Percentiles rank a stretch among this genome's conserved stretches.
These are phyloP conservation scores for Blepharisma japonicum DNA, from an alignment of 73 alveolate species.

Conservation along the genomic window DNA sequence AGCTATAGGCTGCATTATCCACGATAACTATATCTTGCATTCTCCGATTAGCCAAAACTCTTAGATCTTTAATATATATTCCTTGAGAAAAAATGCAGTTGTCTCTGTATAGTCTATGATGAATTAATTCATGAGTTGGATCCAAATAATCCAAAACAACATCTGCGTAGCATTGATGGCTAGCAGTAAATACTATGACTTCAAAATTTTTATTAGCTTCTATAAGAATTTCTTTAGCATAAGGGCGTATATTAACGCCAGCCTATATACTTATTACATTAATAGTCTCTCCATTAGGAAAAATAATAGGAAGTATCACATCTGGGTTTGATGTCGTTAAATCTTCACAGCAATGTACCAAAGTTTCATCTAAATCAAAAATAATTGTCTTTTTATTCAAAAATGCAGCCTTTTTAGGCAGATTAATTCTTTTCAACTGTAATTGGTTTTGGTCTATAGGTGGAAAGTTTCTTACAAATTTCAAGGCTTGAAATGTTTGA, in stretches of 20 bases:
- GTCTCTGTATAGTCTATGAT: conserved; percentile 70
- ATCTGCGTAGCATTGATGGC: conserved; percentile 47
- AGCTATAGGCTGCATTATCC: conserved; percentile 62
- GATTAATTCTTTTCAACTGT: conserved; percentile 29
- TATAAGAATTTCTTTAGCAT: conserved; percentile 32
- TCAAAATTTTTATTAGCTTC: conserved; percentile 35
- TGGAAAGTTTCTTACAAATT: conserved; percentile 26
- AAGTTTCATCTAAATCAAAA: conserved; percentile 81
- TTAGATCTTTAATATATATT: conserved; percentile 58
- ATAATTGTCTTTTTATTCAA: conserved; percentile 57
- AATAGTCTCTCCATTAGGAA: conserved; percentile 51
- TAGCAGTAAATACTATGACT: conserved; percentile 36
- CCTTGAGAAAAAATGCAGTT: conserved; percentile 61
- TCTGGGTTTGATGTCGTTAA: conserved; percentile 40
- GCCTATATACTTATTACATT: conserved; percentile 26
- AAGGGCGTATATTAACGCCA: conserved; percentile 40
- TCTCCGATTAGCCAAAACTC: conserved; percentile 50
- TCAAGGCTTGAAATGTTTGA: conserved; percentile 46
- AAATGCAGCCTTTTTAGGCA: conserved; percentile 37
- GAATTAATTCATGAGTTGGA: conserved; percentile 66
- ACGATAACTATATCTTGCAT: conserved; percentile 53
- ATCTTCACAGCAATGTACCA: conserved; percentile 60
- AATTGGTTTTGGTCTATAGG: conserved; percentile 29
- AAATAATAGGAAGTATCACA: conserved; percentile 35
- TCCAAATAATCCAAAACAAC: conserved; percentile 64